These are phyloP conservation scores for Aureoboletus auriporus DNA, from an alignment of 768 basidiomycete species.

Conservation along the genomic window DNA sequence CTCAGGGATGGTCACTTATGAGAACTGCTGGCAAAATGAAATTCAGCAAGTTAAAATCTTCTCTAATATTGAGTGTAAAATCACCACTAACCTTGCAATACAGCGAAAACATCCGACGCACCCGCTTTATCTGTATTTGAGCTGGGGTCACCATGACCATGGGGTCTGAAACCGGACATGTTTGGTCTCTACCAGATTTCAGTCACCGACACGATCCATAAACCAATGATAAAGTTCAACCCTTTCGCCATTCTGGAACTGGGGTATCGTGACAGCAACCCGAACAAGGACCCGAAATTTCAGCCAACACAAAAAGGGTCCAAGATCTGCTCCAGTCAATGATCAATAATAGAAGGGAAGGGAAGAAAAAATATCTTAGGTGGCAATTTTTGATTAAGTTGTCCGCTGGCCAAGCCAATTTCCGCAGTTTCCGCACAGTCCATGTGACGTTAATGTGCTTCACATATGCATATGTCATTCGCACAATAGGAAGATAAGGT, in stretches of 20 bases:
- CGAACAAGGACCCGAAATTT: neutral
- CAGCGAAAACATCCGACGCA: neutral
- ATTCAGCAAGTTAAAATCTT: neutral
- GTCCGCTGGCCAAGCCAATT: neutral
- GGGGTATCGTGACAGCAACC: neutral
- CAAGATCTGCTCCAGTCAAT: too few relatives aligned
- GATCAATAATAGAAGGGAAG: too few relatives aligned
- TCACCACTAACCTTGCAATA: neutral
- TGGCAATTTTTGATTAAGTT: conserved; percentile 1
- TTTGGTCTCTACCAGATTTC: neutral
- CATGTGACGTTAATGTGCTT: too few relatives aligned
- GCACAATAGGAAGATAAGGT: neutral
- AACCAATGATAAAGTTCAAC: neutral
- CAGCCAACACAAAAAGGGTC: too few relatives aligned
- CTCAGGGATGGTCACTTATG: conserved; percentile 10
- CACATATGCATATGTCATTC: too few relatives aligned
- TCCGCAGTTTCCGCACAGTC: neutral
- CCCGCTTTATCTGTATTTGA: neutral
- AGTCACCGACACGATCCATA: neutral
- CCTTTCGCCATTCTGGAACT: neutral
- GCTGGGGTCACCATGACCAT: neutral
- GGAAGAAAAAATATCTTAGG: neutral
- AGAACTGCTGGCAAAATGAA: neutral
- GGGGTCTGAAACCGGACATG: neutral
- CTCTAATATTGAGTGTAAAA: neutral